A percentile compares a stretch with the other conserved stretches of the same genome.
Conservation (phyloP, 2,329 filamentous ascomycete species). For the Xylariaceae sp. region DNA sequence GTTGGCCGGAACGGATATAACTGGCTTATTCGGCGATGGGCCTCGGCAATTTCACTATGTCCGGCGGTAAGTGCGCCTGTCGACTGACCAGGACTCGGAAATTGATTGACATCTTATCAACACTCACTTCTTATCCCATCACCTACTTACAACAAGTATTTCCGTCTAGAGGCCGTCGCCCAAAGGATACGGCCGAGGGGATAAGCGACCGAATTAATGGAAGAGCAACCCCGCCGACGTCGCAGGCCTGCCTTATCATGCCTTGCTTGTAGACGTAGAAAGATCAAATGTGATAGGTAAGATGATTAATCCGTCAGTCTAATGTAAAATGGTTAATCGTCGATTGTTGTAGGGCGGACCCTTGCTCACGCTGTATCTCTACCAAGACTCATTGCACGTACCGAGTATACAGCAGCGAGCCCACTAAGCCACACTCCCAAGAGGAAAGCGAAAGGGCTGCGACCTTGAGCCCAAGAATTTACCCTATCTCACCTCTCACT, state of each 20-base stretch:
- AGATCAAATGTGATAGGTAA: constrained; percentile 55
- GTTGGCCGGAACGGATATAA: too few relatives aligned
- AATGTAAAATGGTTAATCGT: too few relatives aligned
- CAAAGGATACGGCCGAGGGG: not conserved
- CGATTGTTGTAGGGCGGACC: too few relatives aligned
- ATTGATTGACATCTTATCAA: not conserved
- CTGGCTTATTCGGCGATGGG: constrained; percentile 20
- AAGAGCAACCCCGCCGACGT: constrained; percentile 38
- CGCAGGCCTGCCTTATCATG: constrained; percentile 50
- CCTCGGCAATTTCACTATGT: constrained; percentile 20
- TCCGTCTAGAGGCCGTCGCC: not conserved
- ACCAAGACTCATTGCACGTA: constrained; percentile 44
- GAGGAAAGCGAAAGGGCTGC: not conserved
- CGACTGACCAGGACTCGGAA: not conserved
- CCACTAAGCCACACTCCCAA: not conserved
- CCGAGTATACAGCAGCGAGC: constrained; percentile 28
- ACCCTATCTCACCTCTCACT: constrained; percentile 8
- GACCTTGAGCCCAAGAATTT: constrained; percentile 19
- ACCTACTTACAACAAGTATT: not conserved
- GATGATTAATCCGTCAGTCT: too few relatives aligned
- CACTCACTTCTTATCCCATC: not conserved
- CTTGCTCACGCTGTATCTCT: constrained; percentile 48
- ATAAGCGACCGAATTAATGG: constrained; percentile 10
- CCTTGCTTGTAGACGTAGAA: constrained; percentile 51
- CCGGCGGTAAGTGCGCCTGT: not conserved